Conservation (phyloP, 78 protist species). For the Acrasis kona region DNA sequence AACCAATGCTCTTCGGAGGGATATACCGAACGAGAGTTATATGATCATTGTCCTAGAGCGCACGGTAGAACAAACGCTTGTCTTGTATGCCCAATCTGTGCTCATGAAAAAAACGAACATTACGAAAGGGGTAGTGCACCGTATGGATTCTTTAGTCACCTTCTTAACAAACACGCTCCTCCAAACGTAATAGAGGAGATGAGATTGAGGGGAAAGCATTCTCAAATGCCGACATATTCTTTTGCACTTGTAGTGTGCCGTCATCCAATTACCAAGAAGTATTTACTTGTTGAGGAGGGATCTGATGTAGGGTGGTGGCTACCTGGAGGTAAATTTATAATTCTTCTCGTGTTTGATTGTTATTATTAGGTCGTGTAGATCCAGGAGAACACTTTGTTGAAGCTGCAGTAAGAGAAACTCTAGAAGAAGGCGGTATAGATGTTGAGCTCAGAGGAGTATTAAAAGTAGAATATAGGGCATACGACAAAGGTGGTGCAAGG, state of each 20-base stretch:
- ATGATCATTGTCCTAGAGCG: background rate
- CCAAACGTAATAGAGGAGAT: background rate
- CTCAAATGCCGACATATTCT: background rate
- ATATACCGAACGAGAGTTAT: background rate
- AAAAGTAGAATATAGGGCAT: background rate
- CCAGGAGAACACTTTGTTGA: background rate
- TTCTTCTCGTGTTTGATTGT: background rate
- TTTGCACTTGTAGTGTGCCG: background rate
- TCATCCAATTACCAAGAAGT: background rate
- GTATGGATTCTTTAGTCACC: background rate
- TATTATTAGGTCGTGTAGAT: background rate
- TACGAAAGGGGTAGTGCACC: background rate
- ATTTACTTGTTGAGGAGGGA: background rate
- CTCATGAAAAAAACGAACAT: background rate
- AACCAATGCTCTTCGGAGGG: background rate
- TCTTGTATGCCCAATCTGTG: background rate
- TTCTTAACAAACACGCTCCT: background rate
- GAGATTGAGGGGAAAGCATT: no score
- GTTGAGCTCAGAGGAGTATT: background rate
- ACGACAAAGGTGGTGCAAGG: background rate
- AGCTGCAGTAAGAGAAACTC: background rate
- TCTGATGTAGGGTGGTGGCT: background rate
- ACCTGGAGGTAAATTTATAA: background rate
- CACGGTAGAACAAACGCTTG: background rate
- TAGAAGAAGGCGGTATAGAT: conserved; percentile 1